Conservation (phyloP, 352 stramenopile species). For the Pythium dissimile region DNA sequence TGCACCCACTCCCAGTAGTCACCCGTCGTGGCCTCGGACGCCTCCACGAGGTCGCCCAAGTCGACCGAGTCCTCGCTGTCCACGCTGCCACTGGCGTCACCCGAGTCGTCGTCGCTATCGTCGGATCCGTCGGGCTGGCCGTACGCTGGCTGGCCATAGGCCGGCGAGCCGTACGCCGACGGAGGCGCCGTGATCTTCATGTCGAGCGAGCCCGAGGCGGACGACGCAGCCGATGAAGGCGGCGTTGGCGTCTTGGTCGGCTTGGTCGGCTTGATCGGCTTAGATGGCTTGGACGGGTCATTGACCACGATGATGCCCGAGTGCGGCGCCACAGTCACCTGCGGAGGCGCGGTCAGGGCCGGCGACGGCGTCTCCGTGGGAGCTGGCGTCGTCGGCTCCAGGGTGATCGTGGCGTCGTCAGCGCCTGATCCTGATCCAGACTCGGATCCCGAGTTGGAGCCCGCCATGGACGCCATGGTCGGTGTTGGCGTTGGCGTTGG, state of each 20-base stretch:
- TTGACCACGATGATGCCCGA: constrained; percentile 9
- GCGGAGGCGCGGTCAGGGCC: background rate
- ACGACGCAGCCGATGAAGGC: too few species aligned
- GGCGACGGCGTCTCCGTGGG: background rate
- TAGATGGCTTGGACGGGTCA: too few species aligned
- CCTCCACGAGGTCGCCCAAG: background rate
- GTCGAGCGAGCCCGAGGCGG: too few species aligned
- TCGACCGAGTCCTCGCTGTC: background rate
- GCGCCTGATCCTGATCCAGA: background rate
- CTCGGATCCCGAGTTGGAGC: too few species aligned
- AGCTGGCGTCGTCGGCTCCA: background rate
- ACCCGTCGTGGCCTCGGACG: constrained; percentile 44
- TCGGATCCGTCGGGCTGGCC: constrained; percentile 5
- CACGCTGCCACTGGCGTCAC: background rate
- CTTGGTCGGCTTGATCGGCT: background rate
- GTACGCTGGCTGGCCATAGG: too few species aligned
- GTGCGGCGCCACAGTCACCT: background rate
- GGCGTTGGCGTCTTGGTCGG: constrained; percentile 1
- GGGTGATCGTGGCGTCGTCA: background rate
- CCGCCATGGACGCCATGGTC: background rate
- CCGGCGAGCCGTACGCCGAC: constrained; percentile 15
- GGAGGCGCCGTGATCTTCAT: constrained; percentile 33
- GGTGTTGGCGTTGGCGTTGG: background rate
- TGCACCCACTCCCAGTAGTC: constrained; percentile 63
- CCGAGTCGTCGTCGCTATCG: constrained; percentile 18